phyloP scores from a whole-genome alignment of 352 stramenopile species.

The Phytophthora brassicae region DNA sequence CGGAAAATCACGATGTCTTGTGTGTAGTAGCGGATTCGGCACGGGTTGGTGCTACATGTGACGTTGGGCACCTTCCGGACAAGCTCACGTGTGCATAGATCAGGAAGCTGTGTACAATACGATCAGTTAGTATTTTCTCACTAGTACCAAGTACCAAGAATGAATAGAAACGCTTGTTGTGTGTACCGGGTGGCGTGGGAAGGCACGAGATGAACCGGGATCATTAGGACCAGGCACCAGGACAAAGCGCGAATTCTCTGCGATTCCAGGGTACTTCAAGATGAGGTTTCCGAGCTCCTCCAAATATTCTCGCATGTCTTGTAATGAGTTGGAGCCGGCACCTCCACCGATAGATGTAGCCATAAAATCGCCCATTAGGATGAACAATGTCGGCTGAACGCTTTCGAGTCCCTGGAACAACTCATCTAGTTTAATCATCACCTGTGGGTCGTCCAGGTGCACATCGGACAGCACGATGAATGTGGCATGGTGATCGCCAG shows the following conservation, averaged over 20 bases:
- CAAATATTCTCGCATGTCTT: conserved; percentile 84
- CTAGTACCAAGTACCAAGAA: not conserved
- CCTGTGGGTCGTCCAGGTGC: conserved; percentile 90
- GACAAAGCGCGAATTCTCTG: conserved; percentile 87
- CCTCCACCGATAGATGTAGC: conserved; percentile 77
- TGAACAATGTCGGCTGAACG: conserved; percentile 82
- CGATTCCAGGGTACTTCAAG: conserved; percentile 79
- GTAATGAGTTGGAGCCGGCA: conserved; percentile 61
- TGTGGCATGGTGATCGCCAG: conserved; percentile 77
- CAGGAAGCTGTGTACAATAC: conserved; percentile 47
- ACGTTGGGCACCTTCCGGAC: conserved; percentile 70
- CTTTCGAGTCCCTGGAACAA: conserved; percentile 89
- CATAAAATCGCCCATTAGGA: conserved; percentile 95
- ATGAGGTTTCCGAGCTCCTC: conserved; percentile 92
- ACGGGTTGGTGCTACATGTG: conserved; percentile 91
- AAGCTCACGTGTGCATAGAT: conserved; percentile 74
- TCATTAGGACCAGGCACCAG: conserved; percentile 93
- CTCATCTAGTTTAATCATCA: conserved; percentile 88
- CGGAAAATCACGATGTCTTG: conserved; percentile 94
- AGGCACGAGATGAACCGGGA: conserved; percentile 75
- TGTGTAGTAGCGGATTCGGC: conserved; percentile 91
- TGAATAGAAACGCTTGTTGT: not conserved
- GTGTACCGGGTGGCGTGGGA: conserved; percentile 79
- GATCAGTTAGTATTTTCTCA: conserved; percentile 2
- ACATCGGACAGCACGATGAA: conserved; percentile 95